Evolutionary conservation across 768 basidiomycete genomes (phyloP).

Genomic region (Dacryopinax primogenitus): DNA sequence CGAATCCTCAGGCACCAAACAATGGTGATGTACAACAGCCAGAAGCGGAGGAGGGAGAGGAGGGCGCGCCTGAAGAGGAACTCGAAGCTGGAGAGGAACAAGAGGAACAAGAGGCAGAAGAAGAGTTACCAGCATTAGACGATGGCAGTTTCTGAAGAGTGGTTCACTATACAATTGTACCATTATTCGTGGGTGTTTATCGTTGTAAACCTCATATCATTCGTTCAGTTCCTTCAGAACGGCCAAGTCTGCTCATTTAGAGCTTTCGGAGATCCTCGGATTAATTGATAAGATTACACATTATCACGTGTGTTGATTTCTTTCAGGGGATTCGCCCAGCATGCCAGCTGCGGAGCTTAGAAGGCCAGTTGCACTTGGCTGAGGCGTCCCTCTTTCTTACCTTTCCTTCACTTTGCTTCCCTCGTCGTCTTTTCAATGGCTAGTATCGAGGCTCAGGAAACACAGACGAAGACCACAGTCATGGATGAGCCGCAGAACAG

Average conservation of each 20-base stretch:
- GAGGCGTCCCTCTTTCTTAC: neutral
- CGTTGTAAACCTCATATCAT: neutral
- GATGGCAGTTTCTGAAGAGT: neutral
- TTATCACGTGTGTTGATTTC: constrained; percentile 1
- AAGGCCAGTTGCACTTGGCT: neutral
- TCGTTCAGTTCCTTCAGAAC: neutral
- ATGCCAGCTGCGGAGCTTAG: neutral
- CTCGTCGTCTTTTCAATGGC: neutral
- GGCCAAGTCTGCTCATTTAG: neutral
- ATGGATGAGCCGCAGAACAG: constrained; percentile 50
- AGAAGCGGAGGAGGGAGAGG: neutral
- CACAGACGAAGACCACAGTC: constrained; percentile 13
- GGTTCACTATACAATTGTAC: neutral
- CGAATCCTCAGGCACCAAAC: constrained; percentile 3
- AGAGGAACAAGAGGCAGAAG: neutral
- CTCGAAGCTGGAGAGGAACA: neutral
- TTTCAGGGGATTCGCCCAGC: neutral
- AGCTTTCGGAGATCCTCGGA: constrained; percentile 4
- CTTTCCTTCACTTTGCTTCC: neutral
- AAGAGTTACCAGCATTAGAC: neutral
- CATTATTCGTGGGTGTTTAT: too few relatives aligned
- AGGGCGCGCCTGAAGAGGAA: neutral
- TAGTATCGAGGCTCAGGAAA: neutral
- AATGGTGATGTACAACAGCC: constrained; percentile 2
- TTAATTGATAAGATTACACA: constrained; percentile 4